Base-by-base conservation (phyloP, 805 yeast species). In the Kluyveromyces wickerhamii region DNA sequence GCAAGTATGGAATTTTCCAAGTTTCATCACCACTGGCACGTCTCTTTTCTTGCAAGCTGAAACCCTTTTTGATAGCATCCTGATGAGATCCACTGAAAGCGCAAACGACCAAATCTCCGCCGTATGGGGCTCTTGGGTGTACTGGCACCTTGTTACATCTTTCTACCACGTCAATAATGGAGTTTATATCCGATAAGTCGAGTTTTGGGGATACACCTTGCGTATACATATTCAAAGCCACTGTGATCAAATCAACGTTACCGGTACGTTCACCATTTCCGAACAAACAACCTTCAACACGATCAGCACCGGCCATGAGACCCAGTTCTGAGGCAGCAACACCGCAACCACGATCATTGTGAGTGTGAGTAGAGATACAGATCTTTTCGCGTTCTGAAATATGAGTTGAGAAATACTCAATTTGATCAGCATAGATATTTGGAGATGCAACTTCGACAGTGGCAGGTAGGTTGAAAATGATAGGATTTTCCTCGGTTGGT, bases 241-340 rank as follows among this genome's bases (percentile, higher is more conserved):
- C 73, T 16, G 87, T 80, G 34, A 77, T 76, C 43, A 80, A 65
- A 58, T 80, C 89, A 47, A 80, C 88, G 56, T 80, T 80, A 64
- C 89, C 89, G 19, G 89, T 80, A 64, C 89, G 69, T 67, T 80
- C 89, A 62, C 89, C 89, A 58, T 79, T 80, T 51, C 88, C 88
- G 44, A 80, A 80, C 27, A 80, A 65, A 66, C 88, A 80, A 38
- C 89, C 89, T 61, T 80, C 89, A 34, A 80, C 83, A 65, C 89
- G 71, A 60, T 80, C 88, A 40, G 83, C 89, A 52, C 89, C 89
- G n/a, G 87, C 89, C 50, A 80, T 62, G 21, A 77, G 48, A 48
- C 86, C 88, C 41, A 80, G 65, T 57, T 80, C 89, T 29, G 85
- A 68, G 17, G 89, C 89, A 29, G 89, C 89, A 36, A 80, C 87